These are phyloP conservation scores for Cryptococcus depauperatus DNA, from an alignment of 1,284 basidiomycete genomes.

Conservation along the genomic window DNA sequence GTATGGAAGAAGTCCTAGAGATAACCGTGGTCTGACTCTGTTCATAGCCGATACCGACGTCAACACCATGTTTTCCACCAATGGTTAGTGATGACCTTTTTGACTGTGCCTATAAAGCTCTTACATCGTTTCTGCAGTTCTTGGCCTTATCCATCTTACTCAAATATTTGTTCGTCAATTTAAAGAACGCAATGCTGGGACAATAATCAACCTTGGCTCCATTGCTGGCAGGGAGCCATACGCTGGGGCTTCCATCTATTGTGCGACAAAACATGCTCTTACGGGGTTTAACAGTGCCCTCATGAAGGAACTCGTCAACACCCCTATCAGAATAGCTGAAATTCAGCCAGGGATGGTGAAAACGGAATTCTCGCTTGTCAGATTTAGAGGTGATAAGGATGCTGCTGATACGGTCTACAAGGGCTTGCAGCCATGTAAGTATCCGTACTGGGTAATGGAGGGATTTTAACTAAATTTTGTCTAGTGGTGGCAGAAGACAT, in stretches of 20 bases:
- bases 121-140: slow-evolving; percentile 15
- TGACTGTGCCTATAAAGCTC: not conserved
- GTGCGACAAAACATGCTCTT: slow-evolving; percentile 56
- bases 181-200: slow-evolving; percentile 72
- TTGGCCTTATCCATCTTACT: slow-evolving; percentile 40
- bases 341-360: slow-evolving; percentile 63
- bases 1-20: slow-evolving; percentile 12
- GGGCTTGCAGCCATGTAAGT: slow-evolving; percentile 53
- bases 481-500: slow-evolving; percentile 71
- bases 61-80: slow-evolving; percentile 77
- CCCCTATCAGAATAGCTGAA: slow-evolving; percentile 82
- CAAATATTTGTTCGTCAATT: slow-evolving; percentile 57
- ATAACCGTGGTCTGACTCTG: not conserved
- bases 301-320: slow-evolving; percentile 77
- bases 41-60: slow-evolving; percentile 33
- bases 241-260: slow-evolving; percentile 58
- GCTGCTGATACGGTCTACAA: slow-evolving; percentile 84
- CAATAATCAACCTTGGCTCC: slow-evolving; percentile 67
- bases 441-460: not conserved
- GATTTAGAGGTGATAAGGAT: slow-evolving; percentile 72
- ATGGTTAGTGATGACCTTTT: slow-evolving; percentile 44
- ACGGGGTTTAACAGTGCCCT: slow-evolving; percentile 77
- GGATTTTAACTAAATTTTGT: not conserved
- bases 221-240: slow-evolving; percentile 89
- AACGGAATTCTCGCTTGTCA: slow-evolving; percentile 67